These are phyloP conservation scores for Candida ascalaphidarum DNA, from an alignment of 805 yeast species.

Conservation along the genomic window DNA sequence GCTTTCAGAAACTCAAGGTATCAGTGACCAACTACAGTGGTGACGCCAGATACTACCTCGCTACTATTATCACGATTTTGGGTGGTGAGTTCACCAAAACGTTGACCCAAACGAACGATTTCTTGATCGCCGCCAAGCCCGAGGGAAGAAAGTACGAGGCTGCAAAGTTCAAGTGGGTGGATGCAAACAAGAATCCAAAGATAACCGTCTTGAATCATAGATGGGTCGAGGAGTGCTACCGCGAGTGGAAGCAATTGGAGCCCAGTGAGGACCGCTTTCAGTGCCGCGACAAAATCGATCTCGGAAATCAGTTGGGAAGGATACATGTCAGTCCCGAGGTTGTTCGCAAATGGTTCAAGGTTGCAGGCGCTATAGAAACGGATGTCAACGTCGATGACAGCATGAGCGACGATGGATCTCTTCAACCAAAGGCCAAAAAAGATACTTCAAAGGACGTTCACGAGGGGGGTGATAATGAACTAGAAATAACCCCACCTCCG, in stretches of 20 bases:
- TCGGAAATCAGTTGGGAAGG: slow-evolving; percentile 45
- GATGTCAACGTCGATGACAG: slow-evolving; percentile 18
- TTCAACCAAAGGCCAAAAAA: slow-evolving; percentile 4
- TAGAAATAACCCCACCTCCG: slow-evolving; percentile 3
- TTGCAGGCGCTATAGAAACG: slow-evolving; percentile 1
- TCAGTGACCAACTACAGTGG: slow-evolving; percentile 80
- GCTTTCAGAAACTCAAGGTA: slow-evolving; percentile 46
- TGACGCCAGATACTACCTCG: slow-evolving; percentile 69
- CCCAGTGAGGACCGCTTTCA: slow-evolving; percentile 38
- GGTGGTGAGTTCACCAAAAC: slow-evolving; percentile 76
- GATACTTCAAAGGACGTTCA: background rate
- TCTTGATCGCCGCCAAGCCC: slow-evolving; percentile 58
- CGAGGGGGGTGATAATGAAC: slow-evolving; percentile 5
- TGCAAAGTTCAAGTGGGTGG: slow-evolving; percentile 54
- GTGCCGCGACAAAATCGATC: slow-evolving; percentile 26
- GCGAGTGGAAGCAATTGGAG: slow-evolving; percentile 48
- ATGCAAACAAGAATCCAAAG: slow-evolving; percentile 11
- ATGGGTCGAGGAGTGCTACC: slow-evolving; percentile 82
- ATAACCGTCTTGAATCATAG: slow-evolving; percentile 63
- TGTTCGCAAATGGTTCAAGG: slow-evolving; percentile 30
- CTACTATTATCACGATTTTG: slow-evolving; percentile 49
- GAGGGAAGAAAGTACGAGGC: slow-evolving; percentile 70
- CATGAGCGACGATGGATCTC: slow-evolving; percentile 15
- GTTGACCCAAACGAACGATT: slow-evolving; percentile 58
- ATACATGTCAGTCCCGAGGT: slow-evolving; percentile 36